A percentile compares a stretch with the other conserved stretches of the same genome.
phyloP scores from a whole-genome alignment of 2,329 filamentous ascomycete genomes.

The Meredithiella fracta region DNA sequence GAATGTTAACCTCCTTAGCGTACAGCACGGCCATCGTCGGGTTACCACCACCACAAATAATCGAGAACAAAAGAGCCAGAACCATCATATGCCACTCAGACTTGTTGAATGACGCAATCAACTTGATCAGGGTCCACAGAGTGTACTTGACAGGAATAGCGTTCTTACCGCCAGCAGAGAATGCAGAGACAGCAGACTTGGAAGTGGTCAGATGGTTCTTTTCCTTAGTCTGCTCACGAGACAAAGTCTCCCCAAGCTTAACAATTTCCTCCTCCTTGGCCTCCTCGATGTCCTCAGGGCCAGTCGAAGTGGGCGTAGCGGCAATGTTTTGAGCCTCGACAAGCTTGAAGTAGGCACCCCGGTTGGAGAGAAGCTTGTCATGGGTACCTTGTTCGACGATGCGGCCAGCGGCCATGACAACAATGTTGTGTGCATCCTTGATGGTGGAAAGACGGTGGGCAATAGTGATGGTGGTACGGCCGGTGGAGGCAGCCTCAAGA shows the following conservation, averaged over 20 bases:
- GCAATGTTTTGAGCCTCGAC: conserved; percentile 79
- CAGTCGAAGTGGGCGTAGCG: conserved; percentile 30
- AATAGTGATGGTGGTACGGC: conserved; percentile 88
- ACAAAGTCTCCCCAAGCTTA: conserved; percentile 19
- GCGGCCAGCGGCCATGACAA: conserved; percentile 72
- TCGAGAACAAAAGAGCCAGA: conserved; percentile 53
- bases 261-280: conserved; percentile 25
- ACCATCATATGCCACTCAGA: conserved; percentile 57
- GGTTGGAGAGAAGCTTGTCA: conserved; percentile 52
- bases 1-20: conserved; percentile 65
- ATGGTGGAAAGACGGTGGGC: conserved; percentile 92
- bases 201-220: conserved; percentile 38
- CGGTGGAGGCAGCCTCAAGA: conserved; percentile 67
- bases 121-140: conserved; percentile 58
- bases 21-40: conserved; percentile 64
- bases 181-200: conserved; percentile 49
- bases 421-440: conserved; percentile 85
- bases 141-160: conserved; percentile 31
- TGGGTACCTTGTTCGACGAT: conserved; percentile 90
- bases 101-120: conserved; percentile 66
- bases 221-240: conserved; percentile 38
- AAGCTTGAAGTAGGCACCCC: conserved; percentile 64
- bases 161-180: conserved; percentile 38
- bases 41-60: conserved; percentile 68
- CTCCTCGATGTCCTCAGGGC: conserved; percentile 26